Percentiles rank a stretch among this genome's conserved stretches.
Conservation (phyloP, 2,329 filamentous ascomycete species). For the Apiospora arundinis region DNA sequence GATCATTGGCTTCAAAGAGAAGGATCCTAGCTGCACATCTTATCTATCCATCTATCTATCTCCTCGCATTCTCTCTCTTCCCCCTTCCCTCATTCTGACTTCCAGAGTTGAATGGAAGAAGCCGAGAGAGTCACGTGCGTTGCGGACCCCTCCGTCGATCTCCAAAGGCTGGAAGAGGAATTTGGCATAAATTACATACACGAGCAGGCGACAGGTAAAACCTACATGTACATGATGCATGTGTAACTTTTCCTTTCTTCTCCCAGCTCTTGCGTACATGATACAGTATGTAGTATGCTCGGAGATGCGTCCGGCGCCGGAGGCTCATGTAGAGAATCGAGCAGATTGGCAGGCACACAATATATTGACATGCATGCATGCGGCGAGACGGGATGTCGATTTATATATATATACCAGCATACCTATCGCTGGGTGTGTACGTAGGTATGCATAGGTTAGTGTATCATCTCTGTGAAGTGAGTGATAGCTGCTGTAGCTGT, state of each 20-base stretch:
- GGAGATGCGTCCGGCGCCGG: background rate
- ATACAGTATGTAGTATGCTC: background rate
- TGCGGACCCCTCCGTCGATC: no score
- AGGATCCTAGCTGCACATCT: background rate
- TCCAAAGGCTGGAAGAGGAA: no score
- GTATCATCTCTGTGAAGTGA: background rate
- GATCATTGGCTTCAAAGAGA: background rate
- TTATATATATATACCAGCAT: background rate
- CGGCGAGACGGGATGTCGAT: background rate
- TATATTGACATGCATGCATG: background rate
- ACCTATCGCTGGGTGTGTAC: no score
- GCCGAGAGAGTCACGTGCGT: no score
- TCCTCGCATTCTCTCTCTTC: background rate
- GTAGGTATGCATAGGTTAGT: background rate
- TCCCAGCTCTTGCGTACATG: background rate
- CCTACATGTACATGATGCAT: background rate
- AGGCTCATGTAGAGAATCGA: background rate
- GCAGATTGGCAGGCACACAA: background rate
- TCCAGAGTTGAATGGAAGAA: no score
- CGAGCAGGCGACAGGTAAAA: no score
- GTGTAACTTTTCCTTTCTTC: background rate
- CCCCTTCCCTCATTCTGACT: background rate
- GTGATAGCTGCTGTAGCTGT: background rate
- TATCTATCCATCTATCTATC: background rate
- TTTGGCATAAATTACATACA: no score